phyloP scores from a whole-genome alignment of 73 alveolate genomes.

The Vitrella brassicaformis region DNA sequence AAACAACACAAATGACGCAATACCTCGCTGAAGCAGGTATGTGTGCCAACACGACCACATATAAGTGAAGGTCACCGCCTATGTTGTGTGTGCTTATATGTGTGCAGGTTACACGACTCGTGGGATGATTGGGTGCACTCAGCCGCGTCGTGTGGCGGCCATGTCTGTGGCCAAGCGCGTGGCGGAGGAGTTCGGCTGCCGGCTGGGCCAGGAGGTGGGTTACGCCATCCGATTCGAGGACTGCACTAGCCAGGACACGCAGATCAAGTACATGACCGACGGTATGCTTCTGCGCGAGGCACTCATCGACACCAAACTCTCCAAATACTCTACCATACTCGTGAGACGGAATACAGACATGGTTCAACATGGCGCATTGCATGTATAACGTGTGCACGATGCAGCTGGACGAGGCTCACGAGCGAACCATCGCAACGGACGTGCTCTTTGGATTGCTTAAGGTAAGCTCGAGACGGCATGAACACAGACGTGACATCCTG shows the following conservation, averaged over 20 bases:
- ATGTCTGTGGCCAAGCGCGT: conserved; percentile 96
- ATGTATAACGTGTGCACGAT: neutral
- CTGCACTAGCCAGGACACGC: conserved; percentile 86
- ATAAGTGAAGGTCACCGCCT: no score
- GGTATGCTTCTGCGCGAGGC: conserved; percentile 99
- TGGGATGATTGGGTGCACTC: conserved; percentile 91
- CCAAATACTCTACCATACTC: conserved; percentile 70
- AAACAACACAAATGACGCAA: conserved; percentile 98
- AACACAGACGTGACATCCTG: neutral
- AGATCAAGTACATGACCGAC: conserved; percentile 98
- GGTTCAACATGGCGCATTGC: no score
- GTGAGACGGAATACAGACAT: no score
- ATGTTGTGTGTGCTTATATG: no score
- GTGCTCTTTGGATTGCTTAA: conserved; percentile 96
- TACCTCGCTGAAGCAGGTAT: conserved; percentile 92
- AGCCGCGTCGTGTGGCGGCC: conserved; percentile 99
- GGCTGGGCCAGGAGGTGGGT: conserved; percentile 90
- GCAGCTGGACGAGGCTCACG: conserved; percentile 98
- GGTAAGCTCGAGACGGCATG: conserved; percentile 28
- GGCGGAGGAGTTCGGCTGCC: conserved; percentile 78
- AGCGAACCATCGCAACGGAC: conserved; percentile 95
- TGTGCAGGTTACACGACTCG: conserved; percentile 26
- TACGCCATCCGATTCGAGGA: conserved; percentile 98
- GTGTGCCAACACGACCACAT: conserved; percentile 60
- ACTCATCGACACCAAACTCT: conserved; percentile 78